Percentiles rank a stretch among this genome's conserved stretches.
Conservation (phyloP, 1,284 basidiomycete genomes). For the Singerocomus inundabilis region DNA sequence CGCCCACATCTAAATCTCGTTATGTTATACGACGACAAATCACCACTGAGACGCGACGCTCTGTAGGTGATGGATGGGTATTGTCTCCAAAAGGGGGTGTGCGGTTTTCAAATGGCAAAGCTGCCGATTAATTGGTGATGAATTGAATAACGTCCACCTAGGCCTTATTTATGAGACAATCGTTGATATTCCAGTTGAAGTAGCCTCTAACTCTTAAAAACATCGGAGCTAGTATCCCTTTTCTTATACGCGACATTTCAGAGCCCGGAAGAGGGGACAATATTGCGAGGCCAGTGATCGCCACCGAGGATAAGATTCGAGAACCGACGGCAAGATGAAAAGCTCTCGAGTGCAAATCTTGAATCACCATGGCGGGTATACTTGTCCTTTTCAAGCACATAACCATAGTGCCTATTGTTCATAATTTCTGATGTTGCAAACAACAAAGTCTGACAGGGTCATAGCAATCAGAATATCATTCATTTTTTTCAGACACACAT, state of each 20-base stretch:
- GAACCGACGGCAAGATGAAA: background rate
- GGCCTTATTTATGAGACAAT: too few relatives aligned
- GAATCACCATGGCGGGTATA: background rate
- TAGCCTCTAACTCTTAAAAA: background rate
- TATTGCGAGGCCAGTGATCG: background rate
- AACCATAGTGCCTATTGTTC: background rate
- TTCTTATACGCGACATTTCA: background rate
- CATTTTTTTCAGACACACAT: conserved; percentile 12
- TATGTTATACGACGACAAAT: too few relatives aligned
- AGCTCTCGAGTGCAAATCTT: background rate
- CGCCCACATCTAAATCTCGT: too few relatives aligned
- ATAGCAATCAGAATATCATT: conserved; percentile 19
- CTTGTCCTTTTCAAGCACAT: background rate
- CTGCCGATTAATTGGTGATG: background rate
- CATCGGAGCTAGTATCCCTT: background rate
- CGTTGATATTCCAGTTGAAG: too few relatives aligned
- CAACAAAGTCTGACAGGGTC: background rate
- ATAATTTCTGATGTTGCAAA: background rate
- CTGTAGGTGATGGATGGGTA: too few relatives aligned
- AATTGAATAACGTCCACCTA: too few relatives aligned
- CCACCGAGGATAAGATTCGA: background rate
- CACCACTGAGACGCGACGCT: too few relatives aligned
- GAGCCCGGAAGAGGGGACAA: background rate
- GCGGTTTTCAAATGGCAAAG: too few relatives aligned
- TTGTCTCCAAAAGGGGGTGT: too few relatives aligned